Evolutionary conservation across 176 grass and related monocot species (phyloP).

Genomic region (Oryza glumipatula): DNA sequence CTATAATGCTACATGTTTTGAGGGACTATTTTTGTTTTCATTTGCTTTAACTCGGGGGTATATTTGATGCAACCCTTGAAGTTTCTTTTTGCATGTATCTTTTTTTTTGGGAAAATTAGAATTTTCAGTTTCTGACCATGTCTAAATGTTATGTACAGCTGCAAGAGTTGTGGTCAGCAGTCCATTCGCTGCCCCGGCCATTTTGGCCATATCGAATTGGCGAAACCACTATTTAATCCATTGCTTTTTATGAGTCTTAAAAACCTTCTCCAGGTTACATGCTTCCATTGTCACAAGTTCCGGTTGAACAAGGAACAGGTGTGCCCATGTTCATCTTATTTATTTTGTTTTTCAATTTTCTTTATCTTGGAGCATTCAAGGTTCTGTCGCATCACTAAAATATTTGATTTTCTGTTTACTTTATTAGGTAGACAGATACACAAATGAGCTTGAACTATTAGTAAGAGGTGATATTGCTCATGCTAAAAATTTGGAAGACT

Average conservation of each 20-base stretch:
- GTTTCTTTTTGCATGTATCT: neutral
- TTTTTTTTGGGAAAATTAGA: neutral
- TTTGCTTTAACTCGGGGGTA: neutral
- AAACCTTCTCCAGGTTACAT: conserved; percentile 65
- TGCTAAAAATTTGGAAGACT: conserved; percentile 67
- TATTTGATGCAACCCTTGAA: neutral
- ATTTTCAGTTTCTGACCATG: conserved; percentile 15
- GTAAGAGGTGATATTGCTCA: conserved; percentile 64
- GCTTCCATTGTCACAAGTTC: conserved; percentile 85
- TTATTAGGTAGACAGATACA: conserved; percentile 66
- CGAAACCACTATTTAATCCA: conserved; percentile 75
- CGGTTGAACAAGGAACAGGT: conserved; percentile 59
- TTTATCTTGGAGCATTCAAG: neutral
- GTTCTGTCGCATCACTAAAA: neutral
- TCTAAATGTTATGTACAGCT: conserved; percentile 52
- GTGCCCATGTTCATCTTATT: neutral
- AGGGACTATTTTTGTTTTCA: neutral
- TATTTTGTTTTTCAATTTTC: neutral
- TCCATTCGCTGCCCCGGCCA: conserved; percentile 74
- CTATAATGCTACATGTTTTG: neutral
- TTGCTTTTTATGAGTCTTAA: conserved; percentile 67
- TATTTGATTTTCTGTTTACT: conserved; percentile 21
- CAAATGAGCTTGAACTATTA: conserved; percentile 60
- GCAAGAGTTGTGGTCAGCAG: conserved; percentile 81
- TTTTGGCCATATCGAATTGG: conserved; percentile 89